Conservation (phyloP, 805 yeast species). For the Lipomyces sp. region DNA sequence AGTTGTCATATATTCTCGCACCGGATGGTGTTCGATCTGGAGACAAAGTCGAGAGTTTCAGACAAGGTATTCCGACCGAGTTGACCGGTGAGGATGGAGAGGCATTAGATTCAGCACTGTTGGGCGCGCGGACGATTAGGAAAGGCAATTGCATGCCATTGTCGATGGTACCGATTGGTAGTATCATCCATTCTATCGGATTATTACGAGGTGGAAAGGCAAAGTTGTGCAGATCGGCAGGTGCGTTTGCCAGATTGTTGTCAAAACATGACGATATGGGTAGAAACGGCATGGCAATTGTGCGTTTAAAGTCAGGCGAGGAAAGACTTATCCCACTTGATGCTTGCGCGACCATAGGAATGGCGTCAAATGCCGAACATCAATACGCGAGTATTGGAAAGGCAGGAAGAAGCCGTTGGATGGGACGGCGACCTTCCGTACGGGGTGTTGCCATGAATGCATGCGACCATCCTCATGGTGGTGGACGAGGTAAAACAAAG, state of each 20-base stretch:
- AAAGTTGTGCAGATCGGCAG: conserved; percentile 91
- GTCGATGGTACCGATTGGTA: conserved; percentile 91
- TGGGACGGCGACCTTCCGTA: conserved; percentile 92
- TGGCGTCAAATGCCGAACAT: conserved; percentile 91
- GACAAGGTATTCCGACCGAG: conserved; percentile 82
- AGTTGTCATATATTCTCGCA: conserved; percentile 81
- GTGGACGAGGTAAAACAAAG: conserved; percentile 99
- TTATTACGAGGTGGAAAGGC: conserved; percentile 77
- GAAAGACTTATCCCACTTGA: conserved; percentile 84
- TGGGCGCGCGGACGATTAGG: conserved; percentile 83
- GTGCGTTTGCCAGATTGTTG: conserved; percentile 86
- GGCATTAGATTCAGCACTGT: conserved; percentile 85
- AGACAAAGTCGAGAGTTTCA: conserved; percentile 85
- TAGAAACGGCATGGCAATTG: conserved; percentile 65
- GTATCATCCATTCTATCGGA: conserved; percentile 87
- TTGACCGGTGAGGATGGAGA: conserved; percentile 75
- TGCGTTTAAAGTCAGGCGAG: conserved; percentile 88
- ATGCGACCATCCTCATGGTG: conserved; percentile 98
- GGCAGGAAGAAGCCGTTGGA: conserved; percentile 92
- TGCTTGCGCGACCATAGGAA: conserved; percentile 92
- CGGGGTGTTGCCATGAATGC: conserved; percentile 99
- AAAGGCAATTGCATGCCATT: conserved; percentile 95
- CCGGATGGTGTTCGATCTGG: conserved; percentile 93
- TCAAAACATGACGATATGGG: conserved; percentile 67
- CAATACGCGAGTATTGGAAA: conserved; percentile 89